Evolutionary conservation across 2,329 filamentous ascomycete species (phyloP), one percentile per base, ranked within the genome.

Genomic region (Fusarium palustre): DNA sequence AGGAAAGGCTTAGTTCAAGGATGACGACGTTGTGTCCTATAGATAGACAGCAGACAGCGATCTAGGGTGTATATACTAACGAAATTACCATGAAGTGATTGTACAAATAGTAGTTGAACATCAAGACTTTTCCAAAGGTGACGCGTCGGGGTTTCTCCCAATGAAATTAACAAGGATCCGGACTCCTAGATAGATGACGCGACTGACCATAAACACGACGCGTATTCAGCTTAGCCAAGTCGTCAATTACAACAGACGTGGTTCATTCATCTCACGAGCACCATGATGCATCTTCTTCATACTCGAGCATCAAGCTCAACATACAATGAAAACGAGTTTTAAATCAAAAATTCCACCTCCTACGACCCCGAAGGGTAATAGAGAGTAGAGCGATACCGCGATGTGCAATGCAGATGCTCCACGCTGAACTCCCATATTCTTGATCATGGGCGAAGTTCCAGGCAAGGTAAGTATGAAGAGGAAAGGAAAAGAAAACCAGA

Each of bases 401-500:
- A 55, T 41, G 56, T 59, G 56, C 56, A 59, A 59, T 59, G 56
- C 56, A 59, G 56, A 39, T 39, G 55, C 55, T 50, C 55, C 38
- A 57, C 46, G 38, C 55, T 57, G 55, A 57, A 57, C 55, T 43
- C 55, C 46, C 55, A 42, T 52, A 57, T 57, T 57, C 38, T 30
- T 57, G 55, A 57, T 52, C 55, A 34, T 42, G 55, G 46, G 55
- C 33, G 13, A 55, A 57, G 55, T 57, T 57, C 55, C 55, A 57
- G 55, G 55, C 55, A 57, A 59, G 56, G 56, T 59, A 59, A 59
- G 56, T 59, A 59, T 59, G 56, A 59, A 59, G 56, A 55, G 28
- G 41, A 59, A 59, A 59, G 25, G 46, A 34, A 46, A 59, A 55
- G 41, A 28, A 0, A 16, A 46, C 16, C 33, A 59, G 24, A 55